Conservation (phyloP, 805 yeast species). For the Yarrowia osloensis region DNA sequence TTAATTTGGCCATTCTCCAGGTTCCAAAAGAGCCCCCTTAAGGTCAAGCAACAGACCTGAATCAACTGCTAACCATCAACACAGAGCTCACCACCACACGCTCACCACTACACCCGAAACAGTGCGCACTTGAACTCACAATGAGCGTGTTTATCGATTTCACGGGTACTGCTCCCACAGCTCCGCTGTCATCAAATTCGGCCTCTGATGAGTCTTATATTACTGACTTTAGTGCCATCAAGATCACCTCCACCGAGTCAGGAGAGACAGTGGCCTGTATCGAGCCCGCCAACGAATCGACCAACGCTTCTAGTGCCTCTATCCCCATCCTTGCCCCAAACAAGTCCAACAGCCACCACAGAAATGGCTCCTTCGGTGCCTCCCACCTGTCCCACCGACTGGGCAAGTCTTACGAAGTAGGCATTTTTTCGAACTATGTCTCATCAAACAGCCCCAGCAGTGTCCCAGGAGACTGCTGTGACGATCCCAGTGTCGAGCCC, state of each 20-base stretch:
- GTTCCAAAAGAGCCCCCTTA: constrained; percentile 13
- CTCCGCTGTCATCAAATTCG: not conserved
- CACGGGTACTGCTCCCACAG: not conserved
- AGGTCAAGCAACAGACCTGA: not conserved
- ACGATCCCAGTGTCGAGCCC: constrained; percentile 14
- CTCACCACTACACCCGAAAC: too few relatives aligned
- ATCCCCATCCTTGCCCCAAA: constrained; percentile 20
- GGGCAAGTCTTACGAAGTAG: constrained; percentile 56
- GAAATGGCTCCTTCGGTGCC: constrained; percentile 3
- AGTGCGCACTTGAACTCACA: too few relatives aligned
- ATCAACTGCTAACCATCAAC: not conserved
- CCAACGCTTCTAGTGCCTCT: constrained; percentile 27
- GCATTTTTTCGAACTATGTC: constrained; percentile 47
- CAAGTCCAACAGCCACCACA: not conserved
- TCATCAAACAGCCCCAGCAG: constrained; percentile 34
- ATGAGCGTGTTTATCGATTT: constrained; percentile 22
- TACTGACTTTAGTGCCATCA: constrained; percentile 15
- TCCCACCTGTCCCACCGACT: constrained; percentile 38
- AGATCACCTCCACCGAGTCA: constrained; percentile 13
- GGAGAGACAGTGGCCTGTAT: constrained; percentile 31
- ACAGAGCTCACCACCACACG: not conserved
- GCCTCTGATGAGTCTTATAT: constrained; percentile 21
- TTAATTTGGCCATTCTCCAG: not conserved
- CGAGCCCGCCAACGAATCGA: not conserved
- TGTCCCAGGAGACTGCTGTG: not conserved